Base-by-base conservation (phyloP, 108 stramenopile species). In the Mayamaea pseudoterrestris region DNA sequence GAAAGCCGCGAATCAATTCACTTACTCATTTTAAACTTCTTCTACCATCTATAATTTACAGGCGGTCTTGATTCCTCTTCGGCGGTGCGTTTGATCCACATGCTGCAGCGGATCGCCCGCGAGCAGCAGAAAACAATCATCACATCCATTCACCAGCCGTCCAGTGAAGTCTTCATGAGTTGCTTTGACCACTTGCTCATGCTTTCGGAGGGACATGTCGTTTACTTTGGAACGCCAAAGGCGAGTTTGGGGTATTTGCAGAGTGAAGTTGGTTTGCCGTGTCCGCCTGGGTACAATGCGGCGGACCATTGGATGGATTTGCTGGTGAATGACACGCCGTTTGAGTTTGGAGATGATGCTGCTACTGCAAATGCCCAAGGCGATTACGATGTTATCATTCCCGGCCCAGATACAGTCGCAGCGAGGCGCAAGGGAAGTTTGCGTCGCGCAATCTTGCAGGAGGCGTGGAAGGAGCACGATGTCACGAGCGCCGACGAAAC, bases 261-360 rank as follows among this genome's bases (percentile, higher is more conserved):
- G 26, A 45, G 53, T 7, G 26, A 52, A 9, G 30, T 58, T 21
- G 66, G 65, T 18, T 50, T 74, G 46, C 60, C 57, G 14, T 78
- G 71, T 45, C 77, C 82, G 4, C 52, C 58, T 40, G 77, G 82
- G 14, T 83, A 83, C 56, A 83, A 83, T 60, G 73, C 75, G 20
- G 74, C 82, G 9, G 77, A 83, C 67, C 82, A 83, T 50, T 73
- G 74, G 62, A 83, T 79, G 82, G 82, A 83, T 61, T 46, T 79
- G 44, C 41, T 79, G 52, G 77, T 83, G 0, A 48, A 46, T 34
- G 79, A 76, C 32, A 48, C 45, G 48, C 50, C 66, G 31, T 25
- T 60, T 16, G 66, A 68, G n/a, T 53, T 48, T 1, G 49, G 36
- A 35, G 57, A 54, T 6, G 20, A 65, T 41, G 37, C 16, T n/a